Evolutionary conservation across 306 rosid species (phyloP).

Genomic region (Luffa acutangula): DNA sequence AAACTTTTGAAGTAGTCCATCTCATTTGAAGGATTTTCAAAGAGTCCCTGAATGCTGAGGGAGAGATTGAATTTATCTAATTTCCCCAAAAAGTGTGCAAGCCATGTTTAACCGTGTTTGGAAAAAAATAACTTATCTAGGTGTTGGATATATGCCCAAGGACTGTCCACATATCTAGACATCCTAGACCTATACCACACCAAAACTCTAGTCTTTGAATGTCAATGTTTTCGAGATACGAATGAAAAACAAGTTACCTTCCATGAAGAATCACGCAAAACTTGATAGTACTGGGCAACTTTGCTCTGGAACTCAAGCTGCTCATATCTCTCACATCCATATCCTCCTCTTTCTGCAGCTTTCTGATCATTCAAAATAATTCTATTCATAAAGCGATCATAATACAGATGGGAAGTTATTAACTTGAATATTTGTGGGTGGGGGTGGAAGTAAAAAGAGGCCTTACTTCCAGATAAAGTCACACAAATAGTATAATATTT

Average conservation of each 20-base stretch:
- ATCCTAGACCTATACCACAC: neutral
- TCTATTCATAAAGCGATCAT: neutral
- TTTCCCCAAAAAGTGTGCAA: neutral
- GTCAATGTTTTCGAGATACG: neutral
- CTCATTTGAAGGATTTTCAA: neutral
- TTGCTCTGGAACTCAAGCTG: conserved; percentile 65
- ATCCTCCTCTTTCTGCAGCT: conserved; percentile 89
- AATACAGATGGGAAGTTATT: neutral
- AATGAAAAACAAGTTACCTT: conserved; percentile 39
- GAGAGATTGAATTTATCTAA: neutral
- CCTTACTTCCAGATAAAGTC: neutral
- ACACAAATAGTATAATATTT: neutral
- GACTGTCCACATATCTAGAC: neutral
- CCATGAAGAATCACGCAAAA: conserved; percentile 60
- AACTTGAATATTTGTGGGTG: neutral
- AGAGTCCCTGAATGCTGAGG: no score
- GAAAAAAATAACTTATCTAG: neutral
- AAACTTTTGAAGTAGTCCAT: neutral
- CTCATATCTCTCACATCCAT: conserved; percentile 93
- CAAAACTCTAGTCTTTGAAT: neutral
- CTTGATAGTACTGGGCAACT: conserved; percentile 51
- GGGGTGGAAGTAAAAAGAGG: neutral
- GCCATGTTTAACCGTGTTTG: neutral
- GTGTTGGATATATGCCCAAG: neutral
- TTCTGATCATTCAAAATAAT: conserved; percentile 37